Evolutionary conservation across 1,139 yeast species (phyloP).

Genomic region (Yamadazyma jaroonii): DNA sequence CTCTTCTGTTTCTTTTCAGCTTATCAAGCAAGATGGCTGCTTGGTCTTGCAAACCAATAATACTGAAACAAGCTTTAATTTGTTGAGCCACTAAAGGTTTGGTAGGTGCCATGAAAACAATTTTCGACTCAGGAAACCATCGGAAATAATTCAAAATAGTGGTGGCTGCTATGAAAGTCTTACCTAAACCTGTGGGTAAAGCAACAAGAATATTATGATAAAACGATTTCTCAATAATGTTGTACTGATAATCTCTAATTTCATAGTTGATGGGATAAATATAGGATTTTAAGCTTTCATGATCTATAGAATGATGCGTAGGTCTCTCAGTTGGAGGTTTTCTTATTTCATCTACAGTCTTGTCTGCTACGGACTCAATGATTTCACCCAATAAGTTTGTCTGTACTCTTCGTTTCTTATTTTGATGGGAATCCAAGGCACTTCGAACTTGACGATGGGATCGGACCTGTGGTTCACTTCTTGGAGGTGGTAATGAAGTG

Average conservation of each 20-base stretch:
- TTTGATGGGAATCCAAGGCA: not conserved
- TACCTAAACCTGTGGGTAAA: conserved; percentile 96
- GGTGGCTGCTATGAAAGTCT: conserved; percentile 92
- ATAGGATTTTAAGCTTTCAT: conserved; percentile 45
- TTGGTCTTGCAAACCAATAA: conserved; percentile 75
- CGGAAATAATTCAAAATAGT: conserved; percentile 87
- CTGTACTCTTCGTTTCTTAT: conserved; percentile 4
- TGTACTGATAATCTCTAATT: conserved; percentile 82
- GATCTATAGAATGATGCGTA: conserved; percentile 52
- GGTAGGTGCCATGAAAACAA: conserved; percentile 96
- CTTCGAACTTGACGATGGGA: not conserved
- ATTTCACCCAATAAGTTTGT: conserved; percentile 5
- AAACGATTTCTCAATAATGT: conserved; percentile 71
- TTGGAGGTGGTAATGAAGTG: not conserved
- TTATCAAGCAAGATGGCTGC: conserved; percentile 83
- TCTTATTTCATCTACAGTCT: conserved; percentile 7
- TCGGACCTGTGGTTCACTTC: not conserved
- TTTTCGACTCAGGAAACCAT: conserved; percentile 78
- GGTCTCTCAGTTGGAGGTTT: conserved; percentile 18
- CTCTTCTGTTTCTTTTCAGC: conserved; percentile 59
- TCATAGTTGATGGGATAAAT: conserved; percentile 85
- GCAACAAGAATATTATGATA: conserved; percentile 80
- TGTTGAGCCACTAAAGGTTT: conserved; percentile 97
- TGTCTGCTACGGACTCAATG: not conserved
- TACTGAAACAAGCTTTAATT: conserved; percentile 86